These are phyloP conservation scores for Vicia faba DNA, from an alignment of 306 rosid genomes.

Conservation along the genomic window DNA sequence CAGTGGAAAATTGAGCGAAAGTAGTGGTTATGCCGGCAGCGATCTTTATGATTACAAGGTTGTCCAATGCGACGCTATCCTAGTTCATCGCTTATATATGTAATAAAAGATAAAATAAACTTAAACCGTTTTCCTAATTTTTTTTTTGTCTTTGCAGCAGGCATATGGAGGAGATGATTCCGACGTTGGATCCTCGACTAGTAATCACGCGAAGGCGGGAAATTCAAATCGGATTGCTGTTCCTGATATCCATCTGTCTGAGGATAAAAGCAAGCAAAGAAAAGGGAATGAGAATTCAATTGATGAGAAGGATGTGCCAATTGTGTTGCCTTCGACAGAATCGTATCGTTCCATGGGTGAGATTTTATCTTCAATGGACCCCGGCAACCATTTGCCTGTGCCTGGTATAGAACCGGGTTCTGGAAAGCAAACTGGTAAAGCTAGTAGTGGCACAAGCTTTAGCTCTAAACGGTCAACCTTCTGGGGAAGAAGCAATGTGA, in stretches of 20 bases:
- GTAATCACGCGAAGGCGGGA: slow-evolving; percentile 62
- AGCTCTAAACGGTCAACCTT: slow-evolving; percentile 76
- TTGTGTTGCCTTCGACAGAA: slow-evolving; percentile 64
- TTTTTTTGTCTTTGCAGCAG: slow-evolving; percentile 54
- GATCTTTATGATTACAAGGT: slow-evolving; percentile 99
- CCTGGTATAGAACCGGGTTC: slow-evolving; percentile 60
- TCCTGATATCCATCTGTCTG: slow-evolving; percentile 51
- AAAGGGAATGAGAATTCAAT: slow-evolving; percentile 52
- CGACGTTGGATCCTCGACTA: slow-evolving; percentile 77
- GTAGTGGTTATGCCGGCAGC: slow-evolving; percentile 97
- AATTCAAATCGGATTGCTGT: slow-evolving; percentile 53
- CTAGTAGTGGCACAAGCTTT: slow-evolving; percentile 49
- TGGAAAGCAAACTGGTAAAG: slow-evolving; percentile 69
- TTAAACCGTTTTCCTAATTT: background rate
- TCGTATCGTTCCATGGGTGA: slow-evolving; percentile 87
- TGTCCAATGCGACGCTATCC: slow-evolving; percentile 20
- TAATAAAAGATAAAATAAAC: background rate
- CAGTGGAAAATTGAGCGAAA: slow-evolving; percentile 95
- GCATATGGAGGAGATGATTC: slow-evolving; percentile 78
- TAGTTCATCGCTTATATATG: slow-evolving; percentile 17
- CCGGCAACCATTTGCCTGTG: slow-evolving; percentile 53
- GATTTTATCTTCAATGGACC: slow-evolving; percentile 83
- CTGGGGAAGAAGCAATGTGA: slow-evolving; percentile 98
- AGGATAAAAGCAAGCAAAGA: slow-evolving; percentile 62
- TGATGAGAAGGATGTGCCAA: slow-evolving; percentile 60